These are phyloP conservation scores for Plicaturopsis crispa DNA, from an alignment of 768 basidiomycete genomes.

Conservation along the genomic window DNA sequence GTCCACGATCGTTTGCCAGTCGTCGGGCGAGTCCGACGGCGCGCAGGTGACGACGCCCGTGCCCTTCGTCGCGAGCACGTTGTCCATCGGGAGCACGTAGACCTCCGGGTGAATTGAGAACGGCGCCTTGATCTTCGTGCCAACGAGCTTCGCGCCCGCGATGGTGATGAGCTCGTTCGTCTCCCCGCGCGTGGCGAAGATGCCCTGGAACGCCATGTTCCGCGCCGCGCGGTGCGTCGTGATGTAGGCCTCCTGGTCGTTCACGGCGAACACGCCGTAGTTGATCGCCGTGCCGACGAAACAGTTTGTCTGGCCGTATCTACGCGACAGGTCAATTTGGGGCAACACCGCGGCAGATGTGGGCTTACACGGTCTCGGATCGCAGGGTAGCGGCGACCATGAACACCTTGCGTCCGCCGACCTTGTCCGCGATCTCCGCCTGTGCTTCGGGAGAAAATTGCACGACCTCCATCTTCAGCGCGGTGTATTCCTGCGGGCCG, in stretches of 20 bases:
- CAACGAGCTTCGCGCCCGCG: conserved; percentile 72
- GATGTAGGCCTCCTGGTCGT: conserved; percentile 82
- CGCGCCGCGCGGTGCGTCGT: conserved; percentile 85
- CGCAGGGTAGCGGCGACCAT: conserved; percentile 95
- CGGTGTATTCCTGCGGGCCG: conserved; percentile 94
- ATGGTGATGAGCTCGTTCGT: conserved; percentile 70
- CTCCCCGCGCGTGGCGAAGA: conserved; percentile 64
- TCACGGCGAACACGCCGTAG: conserved; percentile 88
- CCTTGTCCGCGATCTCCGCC: conserved; percentile 52
- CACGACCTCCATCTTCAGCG: conserved; percentile 87
- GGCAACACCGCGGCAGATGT: conserved; percentile 2
- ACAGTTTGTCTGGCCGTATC: conserved; percentile 98
- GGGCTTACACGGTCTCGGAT: conserved; percentile 87
- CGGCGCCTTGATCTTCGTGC: conserved; percentile 87
- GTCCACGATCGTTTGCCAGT: conserved; percentile 84
- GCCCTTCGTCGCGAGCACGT: conserved; percentile 94
- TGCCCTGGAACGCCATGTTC: conserved; percentile 97
- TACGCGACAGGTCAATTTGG: conserved; percentile 17
- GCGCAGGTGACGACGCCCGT: conserved; percentile 98
- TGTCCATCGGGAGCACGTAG: conserved; percentile 98
- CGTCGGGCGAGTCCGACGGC: conserved; percentile 97
- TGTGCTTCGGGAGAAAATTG: conserved; percentile 74
- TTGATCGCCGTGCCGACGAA: conserved; percentile 88
- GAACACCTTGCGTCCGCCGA: conserved; percentile 76
- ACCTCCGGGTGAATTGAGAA: conserved; percentile 78